These are phyloP conservation scores for Dichotomocladium elegans DNA, from an alignment of 371 early-diverging fungal species.

Conservation along the genomic window DNA sequence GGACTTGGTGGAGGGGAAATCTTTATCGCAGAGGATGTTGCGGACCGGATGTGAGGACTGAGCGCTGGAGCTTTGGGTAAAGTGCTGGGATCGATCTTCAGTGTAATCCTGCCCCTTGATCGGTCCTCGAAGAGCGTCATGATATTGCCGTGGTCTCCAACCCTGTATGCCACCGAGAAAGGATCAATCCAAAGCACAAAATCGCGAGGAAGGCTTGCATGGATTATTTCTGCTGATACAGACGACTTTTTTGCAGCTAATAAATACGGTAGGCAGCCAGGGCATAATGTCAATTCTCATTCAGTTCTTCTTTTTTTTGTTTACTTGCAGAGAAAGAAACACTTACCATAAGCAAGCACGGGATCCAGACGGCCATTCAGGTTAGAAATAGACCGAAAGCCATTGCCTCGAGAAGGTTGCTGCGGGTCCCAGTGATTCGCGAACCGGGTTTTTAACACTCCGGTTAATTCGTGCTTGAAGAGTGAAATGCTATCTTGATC, in stretches of 20 bases:
- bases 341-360: constrained; percentile 39
- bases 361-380: constrained; percentile 67
- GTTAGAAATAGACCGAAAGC: constrained; percentile 69
- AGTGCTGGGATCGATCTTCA: constrained; percentile 29
- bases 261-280: background rate
- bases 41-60: constrained; percentile 14
- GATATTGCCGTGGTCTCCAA: constrained; percentile 74
- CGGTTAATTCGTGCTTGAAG: constrained; percentile 36
- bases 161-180: constrained; percentile 68
- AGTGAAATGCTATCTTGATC: constrained; percentile 21
- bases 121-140: constrained; percentile 72
- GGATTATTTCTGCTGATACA: constrained; percentile 19
- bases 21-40: constrained; percentile 42
- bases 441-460: constrained; percentile 35
- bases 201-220: constrained; percentile 63
- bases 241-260: constrained; percentile 15
- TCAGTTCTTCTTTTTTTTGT: background rate
- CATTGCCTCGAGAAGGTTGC: constrained; percentile 64
- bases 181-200: constrained; percentile 84
- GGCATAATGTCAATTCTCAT: background rate
- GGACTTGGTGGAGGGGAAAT: constrained; percentile 55
- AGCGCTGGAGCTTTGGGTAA: constrained; percentile 9
- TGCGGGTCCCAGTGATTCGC: constrained; percentile 68
- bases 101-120: constrained; percentile 51
- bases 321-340: background rate